Evolutionary conservation across 371 early-diverging fungal species (phyloP).

Genomic region (Mucor piriformis): DNA sequence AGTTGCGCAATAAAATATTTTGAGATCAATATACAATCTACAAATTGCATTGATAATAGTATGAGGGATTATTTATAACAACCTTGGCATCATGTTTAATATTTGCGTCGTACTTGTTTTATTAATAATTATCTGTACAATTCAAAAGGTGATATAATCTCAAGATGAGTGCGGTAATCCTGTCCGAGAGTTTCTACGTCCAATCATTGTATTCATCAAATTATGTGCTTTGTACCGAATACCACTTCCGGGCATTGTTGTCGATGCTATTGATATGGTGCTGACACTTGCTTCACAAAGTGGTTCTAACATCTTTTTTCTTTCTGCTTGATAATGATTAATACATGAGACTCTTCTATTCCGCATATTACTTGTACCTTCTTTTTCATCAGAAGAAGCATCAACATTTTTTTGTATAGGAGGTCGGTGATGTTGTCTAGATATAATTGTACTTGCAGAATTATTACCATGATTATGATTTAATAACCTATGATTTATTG

Average conservation of each 20-base stretch:
- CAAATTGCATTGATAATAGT: too few relatives aligned
- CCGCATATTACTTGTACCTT: not conserved
- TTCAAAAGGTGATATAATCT: not conserved
- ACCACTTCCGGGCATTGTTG: not conserved
- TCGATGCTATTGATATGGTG: too few relatives aligned
- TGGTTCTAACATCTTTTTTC: not conserved
- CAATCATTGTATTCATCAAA: constrained; percentile 27
- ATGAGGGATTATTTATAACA: too few relatives aligned
- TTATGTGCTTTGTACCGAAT: constrained; percentile 12
- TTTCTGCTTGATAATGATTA: not conserved
- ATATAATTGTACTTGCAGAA: not conserved
- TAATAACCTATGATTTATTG: not conserved
- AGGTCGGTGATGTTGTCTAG: not conserved
- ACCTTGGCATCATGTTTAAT: too few relatives aligned
- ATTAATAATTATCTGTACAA: not conserved
- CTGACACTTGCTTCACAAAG: not conserved
- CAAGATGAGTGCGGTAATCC: constrained; percentile 13
- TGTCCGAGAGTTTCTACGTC: constrained; percentile 14
- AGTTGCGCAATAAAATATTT: too few relatives aligned
- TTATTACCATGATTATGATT: not conserved
- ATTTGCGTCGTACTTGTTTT: not conserved
- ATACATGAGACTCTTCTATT: not conserved
- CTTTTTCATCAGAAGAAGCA: not conserved
- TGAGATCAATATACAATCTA: too few relatives aligned
- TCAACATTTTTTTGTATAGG: not conserved